A percentile compares a stretch with the other conserved stretches of the same genome.
These are phyloP conservation scores for Spiraea crenata DNA, from an alignment of 331 rosid genomes.

Conservation along the genomic window DNA sequence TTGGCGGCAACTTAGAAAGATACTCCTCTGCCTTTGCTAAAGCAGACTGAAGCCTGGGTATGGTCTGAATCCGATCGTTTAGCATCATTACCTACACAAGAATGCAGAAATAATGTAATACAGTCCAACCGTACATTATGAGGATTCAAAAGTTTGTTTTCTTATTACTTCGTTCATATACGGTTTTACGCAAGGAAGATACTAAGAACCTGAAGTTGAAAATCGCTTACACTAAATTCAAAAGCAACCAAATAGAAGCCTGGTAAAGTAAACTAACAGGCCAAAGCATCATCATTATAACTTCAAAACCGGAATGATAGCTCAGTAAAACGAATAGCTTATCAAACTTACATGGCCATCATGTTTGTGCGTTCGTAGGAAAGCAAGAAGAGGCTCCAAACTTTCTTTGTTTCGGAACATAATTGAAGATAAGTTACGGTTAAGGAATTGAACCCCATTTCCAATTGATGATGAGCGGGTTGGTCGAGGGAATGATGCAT, in stretches of 20 bases:
- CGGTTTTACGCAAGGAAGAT: neutral
- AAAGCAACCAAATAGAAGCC: neutral
- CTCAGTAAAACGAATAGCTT: slow-evolving; percentile 2
- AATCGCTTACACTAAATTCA: neutral
- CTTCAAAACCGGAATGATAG: neutral
- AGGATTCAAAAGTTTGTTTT: neutral
- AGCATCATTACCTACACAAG: slow-evolving; percentile 71
- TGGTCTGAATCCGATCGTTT: slow-evolving; percentile 63
- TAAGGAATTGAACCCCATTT: slow-evolving; percentile 94
- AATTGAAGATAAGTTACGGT: slow-evolving; percentile 79
- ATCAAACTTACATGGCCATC: slow-evolving; percentile 62
- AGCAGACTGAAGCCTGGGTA: slow-evolving; percentile 70
- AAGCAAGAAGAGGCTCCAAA: slow-evolving; percentile 78
- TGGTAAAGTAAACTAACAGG: neutral
- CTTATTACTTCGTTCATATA: slow-evolving; percentile 7
- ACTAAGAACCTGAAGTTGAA: neutral
- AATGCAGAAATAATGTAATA: slow-evolving; percentile 11
- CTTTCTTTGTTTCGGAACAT: slow-evolving; percentile 84
- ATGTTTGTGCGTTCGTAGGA: slow-evolving; percentile 72
- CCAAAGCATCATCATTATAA: neutral
- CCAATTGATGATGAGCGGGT: slow-evolving; percentile 87
- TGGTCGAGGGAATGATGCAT: slow-evolving; percentile 84
- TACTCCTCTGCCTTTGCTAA: slow-evolving; percentile 76
- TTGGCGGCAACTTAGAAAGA: slow-evolving; percentile 17
- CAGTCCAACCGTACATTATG: neutral